These are phyloP conservation scores for Ormosia emarginata DNA, from an alignment of 306 rosid species.

Conservation along the genomic window DNA sequence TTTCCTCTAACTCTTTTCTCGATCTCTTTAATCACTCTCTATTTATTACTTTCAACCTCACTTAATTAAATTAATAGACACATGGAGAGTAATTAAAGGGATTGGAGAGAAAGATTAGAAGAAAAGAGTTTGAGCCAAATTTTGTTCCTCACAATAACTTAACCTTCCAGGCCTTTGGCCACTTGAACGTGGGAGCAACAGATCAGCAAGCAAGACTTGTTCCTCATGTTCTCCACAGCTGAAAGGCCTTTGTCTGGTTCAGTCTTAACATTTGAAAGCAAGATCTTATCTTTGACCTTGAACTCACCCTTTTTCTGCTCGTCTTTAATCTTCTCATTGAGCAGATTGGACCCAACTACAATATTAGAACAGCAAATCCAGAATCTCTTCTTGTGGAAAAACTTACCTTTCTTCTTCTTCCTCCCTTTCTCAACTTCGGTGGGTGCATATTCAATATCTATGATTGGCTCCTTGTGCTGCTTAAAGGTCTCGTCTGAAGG, in stretches of 20 bases:
- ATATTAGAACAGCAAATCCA: conserved; percentile 30
- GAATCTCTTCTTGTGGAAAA: not conserved
- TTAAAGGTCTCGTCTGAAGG: not conserved
- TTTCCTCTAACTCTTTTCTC: too few relatives aligned
- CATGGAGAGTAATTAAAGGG: too few relatives aligned
- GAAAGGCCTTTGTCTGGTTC: not conserved
- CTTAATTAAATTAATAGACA: too few relatives aligned
- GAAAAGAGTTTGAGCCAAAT: too few relatives aligned
- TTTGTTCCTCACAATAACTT: not conserved
- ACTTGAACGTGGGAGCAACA: conserved; percentile 13
- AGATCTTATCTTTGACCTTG: not conserved
- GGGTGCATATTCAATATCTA: not conserved
- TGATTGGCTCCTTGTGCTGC: not conserved
- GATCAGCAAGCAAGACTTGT: not conserved
- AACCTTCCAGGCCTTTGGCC: not conserved
- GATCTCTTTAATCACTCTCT: too few relatives aligned
- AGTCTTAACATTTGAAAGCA: conserved; percentile 26
- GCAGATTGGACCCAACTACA: not conserved
- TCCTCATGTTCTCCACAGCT: not conserved
- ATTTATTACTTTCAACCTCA: too few relatives aligned
- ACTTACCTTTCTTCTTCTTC: not conserved
- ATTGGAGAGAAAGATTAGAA: too few relatives aligned
- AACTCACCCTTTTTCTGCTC: not conserved
- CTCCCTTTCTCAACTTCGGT: not conserved
- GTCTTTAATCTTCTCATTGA: not conserved